These are phyloP conservation scores for Thelephora ganbajun DNA, from an alignment of 768 basidiomycete species.

Conservation along the genomic window DNA sequence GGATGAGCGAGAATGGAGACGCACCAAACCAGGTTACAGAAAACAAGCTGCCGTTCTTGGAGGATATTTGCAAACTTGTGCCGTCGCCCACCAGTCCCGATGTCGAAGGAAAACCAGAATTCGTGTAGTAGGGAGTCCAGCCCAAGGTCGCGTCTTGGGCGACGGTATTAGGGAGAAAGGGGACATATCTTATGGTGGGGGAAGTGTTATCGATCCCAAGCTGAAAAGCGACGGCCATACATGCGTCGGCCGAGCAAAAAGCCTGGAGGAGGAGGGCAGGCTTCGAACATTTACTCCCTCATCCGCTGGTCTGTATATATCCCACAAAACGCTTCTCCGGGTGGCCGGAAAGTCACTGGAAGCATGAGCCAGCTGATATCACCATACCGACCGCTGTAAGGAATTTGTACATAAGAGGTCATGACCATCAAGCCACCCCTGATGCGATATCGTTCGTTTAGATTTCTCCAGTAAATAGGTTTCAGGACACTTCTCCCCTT, in stretches of 20 bases:
- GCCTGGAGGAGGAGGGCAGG: not conserved
- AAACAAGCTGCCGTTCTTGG: conserved; percentile 39
- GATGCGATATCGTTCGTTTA: not conserved
- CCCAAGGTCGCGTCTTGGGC: conserved; percentile 32
- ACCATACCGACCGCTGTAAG: not conserved
- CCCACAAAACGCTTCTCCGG: too few species aligned
- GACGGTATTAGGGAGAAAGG: conserved; percentile 41
- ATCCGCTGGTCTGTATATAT: too few species aligned
- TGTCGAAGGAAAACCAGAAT: conserved; percentile 31
- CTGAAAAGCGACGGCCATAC: conserved; percentile 24
- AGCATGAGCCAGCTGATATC: not conserved
- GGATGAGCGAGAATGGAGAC: conserved; percentile 10
- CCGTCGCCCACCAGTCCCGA: conserved; percentile 36
- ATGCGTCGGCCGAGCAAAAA: conserved; percentile 6
- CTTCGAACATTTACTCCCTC: not conserved
- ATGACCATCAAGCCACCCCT: not conserved
- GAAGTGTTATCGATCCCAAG: conserved; percentile 54
- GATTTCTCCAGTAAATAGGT: too few species aligned
- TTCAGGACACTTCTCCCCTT: too few species aligned
- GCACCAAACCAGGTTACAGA: conserved; percentile 49
- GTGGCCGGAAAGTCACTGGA: not conserved
- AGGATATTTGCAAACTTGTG: conserved; percentile 49
- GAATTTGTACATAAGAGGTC: not conserved
- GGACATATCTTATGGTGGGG: conserved; percentile 45
- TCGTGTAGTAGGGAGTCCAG: conserved; percentile 54